Evolutionary conservation across 2,329 filamentous ascomycete genomes (phyloP).

Genomic region (Calonectria crousiana): DNA sequence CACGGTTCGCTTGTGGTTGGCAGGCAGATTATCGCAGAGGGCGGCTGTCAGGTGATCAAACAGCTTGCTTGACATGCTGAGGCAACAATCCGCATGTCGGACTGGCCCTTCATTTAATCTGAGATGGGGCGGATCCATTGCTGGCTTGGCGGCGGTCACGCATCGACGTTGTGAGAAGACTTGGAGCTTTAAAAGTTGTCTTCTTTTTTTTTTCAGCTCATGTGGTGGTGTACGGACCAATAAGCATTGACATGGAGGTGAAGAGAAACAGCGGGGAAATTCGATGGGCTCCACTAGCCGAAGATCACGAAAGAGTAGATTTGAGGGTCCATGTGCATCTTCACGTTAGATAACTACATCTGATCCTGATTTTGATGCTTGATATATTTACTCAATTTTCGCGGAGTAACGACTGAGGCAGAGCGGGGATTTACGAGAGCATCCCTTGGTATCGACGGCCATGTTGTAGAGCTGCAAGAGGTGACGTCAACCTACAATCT

Average conservation of each 20-base stretch:
- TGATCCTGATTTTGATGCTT: too few relatives aligned
- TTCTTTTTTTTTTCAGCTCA: too few relatives aligned
- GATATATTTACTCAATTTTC: too few relatives aligned
- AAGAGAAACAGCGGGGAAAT: not conserved
- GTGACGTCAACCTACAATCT: not conserved
- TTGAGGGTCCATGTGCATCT: not conserved
- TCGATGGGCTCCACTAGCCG: not conserved
- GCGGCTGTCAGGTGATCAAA: conserved; percentile 32
- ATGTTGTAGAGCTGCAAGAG: too few relatives aligned
- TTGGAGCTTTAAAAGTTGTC: not conserved
- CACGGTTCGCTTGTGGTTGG: conserved; percentile 24
- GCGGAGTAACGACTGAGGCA: too few relatives aligned
- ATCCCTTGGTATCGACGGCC: too few relatives aligned
- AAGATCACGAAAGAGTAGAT: not conserved
- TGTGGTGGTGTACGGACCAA: not conserved
- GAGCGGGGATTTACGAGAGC: too few relatives aligned
- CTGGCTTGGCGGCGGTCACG: not conserved
- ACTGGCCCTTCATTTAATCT: conserved; percentile 24
- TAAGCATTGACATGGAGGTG: not conserved
- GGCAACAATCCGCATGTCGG: conserved; percentile 46
- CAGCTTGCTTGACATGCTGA: conserved; percentile 44
- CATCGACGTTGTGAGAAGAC: too few relatives aligned
- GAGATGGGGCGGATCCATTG: conserved; percentile 35
- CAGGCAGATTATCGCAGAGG: conserved; percentile 8
- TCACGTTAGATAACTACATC: too few relatives aligned